Conservation (phyloP, 1,284 basidiomycete species). For the Rhodofomes roseus region DNA sequence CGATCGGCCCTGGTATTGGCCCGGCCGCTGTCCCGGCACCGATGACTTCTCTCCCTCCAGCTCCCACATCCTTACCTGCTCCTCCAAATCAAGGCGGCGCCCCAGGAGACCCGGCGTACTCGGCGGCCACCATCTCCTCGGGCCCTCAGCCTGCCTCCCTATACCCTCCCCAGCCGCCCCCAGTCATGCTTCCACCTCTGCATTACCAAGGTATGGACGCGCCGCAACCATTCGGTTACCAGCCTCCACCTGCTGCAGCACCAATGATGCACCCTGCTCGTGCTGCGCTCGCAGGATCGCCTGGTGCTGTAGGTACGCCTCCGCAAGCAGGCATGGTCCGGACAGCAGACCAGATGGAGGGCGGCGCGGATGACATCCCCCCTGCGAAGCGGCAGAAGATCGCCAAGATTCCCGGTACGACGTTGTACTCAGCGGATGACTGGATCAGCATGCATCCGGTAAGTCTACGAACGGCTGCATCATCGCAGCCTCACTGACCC, state of each 20-base stretch:
- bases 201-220: constrained; percentile 79
- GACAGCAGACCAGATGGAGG: constrained; percentile 78
- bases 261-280: constrained; percentile 36
- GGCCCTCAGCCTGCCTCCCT: constrained; percentile 77
- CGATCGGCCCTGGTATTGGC: constrained; percentile 82
- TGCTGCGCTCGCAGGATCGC: constrained; percentile 30
- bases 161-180: constrained; percentile 52
- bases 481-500: background rate
- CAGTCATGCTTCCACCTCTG: constrained; percentile 78
- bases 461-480: constrained; percentile 21
- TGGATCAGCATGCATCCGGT: constrained; percentile 89
- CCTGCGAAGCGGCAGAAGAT: constrained; percentile 82
- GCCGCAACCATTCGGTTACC: constrained; percentile 74
- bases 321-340: constrained; percentile 66
- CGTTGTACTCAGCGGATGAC: constrained; percentile 78
- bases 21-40: constrained; percentile 67
- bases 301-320: constrained; percentile 24
- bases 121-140: constrained; percentile 73
- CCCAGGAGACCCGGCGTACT: constrained; percentile 49
- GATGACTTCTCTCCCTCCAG: constrained; percentile 56
- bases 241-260: constrained; percentile 46
- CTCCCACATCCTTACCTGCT: constrained; percentile 62
- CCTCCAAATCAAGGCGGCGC: constrained; percentile 45
- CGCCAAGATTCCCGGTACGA: constrained; percentile 76
- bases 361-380: constrained; percentile 54